phyloP scores from a whole-genome alignment of 2,329 filamentous ascomycete species.

The Amauroascus verrucosus region DNA sequence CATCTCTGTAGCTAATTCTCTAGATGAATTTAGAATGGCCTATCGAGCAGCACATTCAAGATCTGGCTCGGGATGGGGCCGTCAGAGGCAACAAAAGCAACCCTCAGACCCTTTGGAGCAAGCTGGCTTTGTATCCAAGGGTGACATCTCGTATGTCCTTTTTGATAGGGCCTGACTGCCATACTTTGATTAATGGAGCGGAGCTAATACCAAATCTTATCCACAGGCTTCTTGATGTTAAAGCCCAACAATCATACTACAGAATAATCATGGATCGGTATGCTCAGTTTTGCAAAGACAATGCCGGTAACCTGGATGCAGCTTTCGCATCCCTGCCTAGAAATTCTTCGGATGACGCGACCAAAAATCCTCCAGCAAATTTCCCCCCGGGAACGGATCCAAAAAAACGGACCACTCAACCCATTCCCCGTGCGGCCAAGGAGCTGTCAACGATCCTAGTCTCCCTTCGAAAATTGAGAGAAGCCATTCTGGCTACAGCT shows the following conservation, averaged over 20 bases:
- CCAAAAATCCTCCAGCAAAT: conserved; percentile 31
- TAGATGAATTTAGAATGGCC: conserved; percentile 1
- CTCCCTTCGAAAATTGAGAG: conserved; percentile 81
- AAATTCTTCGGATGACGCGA: conserved; percentile 31
- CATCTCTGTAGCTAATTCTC: conserved; percentile 6
- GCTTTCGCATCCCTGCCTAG: conserved; percentile 58
- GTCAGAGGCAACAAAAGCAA: conserved; percentile 58
- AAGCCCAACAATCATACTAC: conserved; percentile 76
- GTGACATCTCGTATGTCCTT: conserved; percentile 61
- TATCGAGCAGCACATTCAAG: conserved; percentile 9
- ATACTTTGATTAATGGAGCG: conserved; percentile 1
- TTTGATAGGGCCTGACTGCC: neutral
- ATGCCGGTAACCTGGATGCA: conserved; percentile 61
- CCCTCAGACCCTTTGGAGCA: conserved; percentile 62
- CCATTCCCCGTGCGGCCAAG: conserved; percentile 41
- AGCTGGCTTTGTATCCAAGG: conserved; percentile 81
- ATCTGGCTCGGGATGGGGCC: conserved; percentile 42
- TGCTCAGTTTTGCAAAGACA: conserved; percentile 74
- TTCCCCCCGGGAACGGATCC: conserved; percentile 13
- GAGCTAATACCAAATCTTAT: conserved; percentile 23
- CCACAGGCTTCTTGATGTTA: conserved; percentile 57
- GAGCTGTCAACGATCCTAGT: conserved; percentile 66
- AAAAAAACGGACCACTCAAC: conserved; percentile 5
- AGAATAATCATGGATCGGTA: conserved; percentile 79
- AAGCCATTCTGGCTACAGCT: conserved; percentile 66